These are phyloP conservation scores for Trifolium subterraneum DNA, from an alignment of 306 rosid species.

Conservation along the genomic window DNA sequence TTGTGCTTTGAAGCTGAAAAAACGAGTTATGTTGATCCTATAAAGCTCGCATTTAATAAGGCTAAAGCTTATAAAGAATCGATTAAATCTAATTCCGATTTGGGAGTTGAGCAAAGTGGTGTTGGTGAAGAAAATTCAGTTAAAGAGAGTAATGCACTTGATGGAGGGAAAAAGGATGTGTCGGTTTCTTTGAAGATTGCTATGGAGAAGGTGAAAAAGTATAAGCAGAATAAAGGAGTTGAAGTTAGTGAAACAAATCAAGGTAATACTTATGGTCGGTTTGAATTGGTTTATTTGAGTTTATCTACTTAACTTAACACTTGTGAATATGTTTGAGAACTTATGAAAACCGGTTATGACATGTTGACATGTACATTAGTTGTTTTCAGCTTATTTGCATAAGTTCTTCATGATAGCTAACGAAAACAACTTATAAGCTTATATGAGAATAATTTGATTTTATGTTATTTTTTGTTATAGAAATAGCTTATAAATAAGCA, in stretches of 20 bases:
- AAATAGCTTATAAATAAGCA: too few relatives aligned
- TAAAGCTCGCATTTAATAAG: slow-evolving; percentile 69
- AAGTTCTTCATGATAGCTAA: not conserved
- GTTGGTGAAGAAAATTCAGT: slow-evolving; percentile 33
- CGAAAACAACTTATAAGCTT: not conserved
- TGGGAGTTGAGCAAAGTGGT: not conserved
- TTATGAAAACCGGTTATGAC: too few relatives aligned
- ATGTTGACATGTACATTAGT: too few relatives aligned
- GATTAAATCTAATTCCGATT: slow-evolving; percentile 27
- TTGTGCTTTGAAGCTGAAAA: slow-evolving; percentile 27
- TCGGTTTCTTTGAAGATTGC: slow-evolving; percentile 58
- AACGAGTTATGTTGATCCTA: slow-evolving; percentile 51
- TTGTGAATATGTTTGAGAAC: not conserved
- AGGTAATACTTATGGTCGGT: not conserved
- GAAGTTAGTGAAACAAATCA: too few relatives aligned
- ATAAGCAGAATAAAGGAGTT: slow-evolving; percentile 36
- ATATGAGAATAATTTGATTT: not conserved
- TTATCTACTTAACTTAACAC: too few relatives aligned
- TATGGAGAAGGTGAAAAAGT: slow-evolving; percentile 68
- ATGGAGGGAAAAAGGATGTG: slow-evolving; percentile 47
- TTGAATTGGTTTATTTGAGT: not conserved
- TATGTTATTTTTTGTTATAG: too few relatives aligned
- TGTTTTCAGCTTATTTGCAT: too few relatives aligned
- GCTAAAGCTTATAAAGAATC: slow-evolving; percentile 66
- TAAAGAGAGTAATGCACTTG: slow-evolving; percentile 31